Conservation (phyloP, 148 eudicot genomes). For the Dianthus caryophyllus region DNA sequence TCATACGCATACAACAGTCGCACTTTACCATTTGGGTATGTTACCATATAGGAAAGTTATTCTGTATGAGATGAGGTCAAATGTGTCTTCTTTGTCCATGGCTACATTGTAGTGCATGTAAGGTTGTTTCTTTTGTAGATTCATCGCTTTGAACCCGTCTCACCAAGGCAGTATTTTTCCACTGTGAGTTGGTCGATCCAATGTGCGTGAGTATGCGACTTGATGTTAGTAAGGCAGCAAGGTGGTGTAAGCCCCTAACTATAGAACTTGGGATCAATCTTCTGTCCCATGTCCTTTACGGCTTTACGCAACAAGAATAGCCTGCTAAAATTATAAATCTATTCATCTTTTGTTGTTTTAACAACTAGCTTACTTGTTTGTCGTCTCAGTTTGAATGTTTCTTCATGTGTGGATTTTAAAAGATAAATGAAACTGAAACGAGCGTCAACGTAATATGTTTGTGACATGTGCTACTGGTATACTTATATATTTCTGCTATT, state of each 20-base stretch:
- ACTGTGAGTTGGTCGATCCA: neutral
- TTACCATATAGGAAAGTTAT: too few species aligned
- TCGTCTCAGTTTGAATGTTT: neutral
- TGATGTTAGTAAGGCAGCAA: neutral
- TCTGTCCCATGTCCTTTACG: neutral
- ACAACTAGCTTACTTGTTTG: neutral
- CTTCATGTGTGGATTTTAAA: neutral
- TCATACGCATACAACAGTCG: too few species aligned
- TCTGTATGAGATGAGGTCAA: too few species aligned
- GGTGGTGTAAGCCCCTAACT: neutral
- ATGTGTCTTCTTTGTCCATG: neutral
- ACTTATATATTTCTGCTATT: conserved; percentile 1
- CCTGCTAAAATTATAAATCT: neutral
- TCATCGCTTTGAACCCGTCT: neutral
- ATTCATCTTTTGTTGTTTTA: neutral
- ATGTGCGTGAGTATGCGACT: neutral
- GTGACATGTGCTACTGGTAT: neutral
- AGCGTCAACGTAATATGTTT: neutral
- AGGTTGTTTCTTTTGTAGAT: conserved; percentile 2
- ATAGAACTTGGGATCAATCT: neutral
- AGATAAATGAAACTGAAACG: neutral
- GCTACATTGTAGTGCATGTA: neutral
- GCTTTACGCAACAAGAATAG: neutral
- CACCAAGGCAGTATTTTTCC: neutral
- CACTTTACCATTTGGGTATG: too few species aligned